These are phyloP conservation scores for Arthrobotrys iridis DNA, from an alignment of 2,329 filamentous ascomycete species.

Conservation along the genomic window DNA sequence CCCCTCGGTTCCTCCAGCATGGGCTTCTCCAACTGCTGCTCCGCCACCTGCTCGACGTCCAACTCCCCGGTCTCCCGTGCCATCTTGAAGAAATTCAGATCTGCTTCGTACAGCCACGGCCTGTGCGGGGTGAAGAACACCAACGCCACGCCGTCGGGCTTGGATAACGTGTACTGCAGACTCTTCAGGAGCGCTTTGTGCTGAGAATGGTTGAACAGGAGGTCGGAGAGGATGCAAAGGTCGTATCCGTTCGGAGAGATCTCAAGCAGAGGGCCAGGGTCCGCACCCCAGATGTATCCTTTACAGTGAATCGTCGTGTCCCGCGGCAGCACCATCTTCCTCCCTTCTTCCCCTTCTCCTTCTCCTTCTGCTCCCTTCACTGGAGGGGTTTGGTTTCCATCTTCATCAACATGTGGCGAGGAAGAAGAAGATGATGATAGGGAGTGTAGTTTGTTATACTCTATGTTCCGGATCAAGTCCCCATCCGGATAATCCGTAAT, in stretches of 20 bases:
- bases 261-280: constrained; percentile 69
- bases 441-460: constrained; percentile 75
- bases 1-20: constrained; percentile 91
- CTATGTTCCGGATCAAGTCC: constrained; percentile 82
- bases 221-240: constrained; percentile 83
- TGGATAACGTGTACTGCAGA: constrained; percentile 73
- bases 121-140: constrained; percentile 96
- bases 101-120: constrained; percentile 86
- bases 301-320: constrained; percentile 66
- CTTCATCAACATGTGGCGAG: too few species aligned
- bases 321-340: constrained; percentile 55
- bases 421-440: neutral
- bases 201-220: constrained; percentile 90
- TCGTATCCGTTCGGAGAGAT: constrained; percentile 75
- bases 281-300: constrained; percentile 85
- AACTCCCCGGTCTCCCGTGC: constrained; percentile 74
- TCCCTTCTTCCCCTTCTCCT: neutral
- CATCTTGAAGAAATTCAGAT: constrained; percentile 85
- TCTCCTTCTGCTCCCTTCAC: too few species aligned
- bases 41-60: constrained; percentile 79
- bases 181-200: constrained; percentile 80
- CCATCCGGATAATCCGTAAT: constrained; percentile 65
- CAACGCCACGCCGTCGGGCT: constrained; percentile 70
- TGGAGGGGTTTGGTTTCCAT: constrained; percentile 5
- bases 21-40: constrained; percentile 82